Percentiles rank a stretch among this genome's conserved stretches.
Conservation (phyloP, 1,284 basidiomycete genomes). For the Puccinia triticina region DNA sequence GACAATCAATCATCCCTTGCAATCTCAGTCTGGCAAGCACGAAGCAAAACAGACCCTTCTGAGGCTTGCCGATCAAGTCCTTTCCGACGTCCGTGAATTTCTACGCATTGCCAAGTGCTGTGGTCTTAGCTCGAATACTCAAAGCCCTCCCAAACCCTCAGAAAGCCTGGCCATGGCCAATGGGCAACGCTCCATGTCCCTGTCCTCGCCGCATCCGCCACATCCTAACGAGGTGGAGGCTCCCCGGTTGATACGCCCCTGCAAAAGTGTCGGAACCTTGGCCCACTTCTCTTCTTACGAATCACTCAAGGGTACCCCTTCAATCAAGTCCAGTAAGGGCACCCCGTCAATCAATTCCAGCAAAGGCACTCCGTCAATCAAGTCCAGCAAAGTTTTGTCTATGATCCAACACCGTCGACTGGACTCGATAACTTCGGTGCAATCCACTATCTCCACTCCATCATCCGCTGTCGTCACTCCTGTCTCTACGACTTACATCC, state of each 20-base stretch:
- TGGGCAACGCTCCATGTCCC: conserved; percentile 23
- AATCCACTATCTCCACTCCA: conserved; percentile 67
- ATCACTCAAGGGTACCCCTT: conserved; percentile 56
- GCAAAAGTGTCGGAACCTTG: conserved; percentile 24
- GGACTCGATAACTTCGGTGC: conserved; percentile 63
- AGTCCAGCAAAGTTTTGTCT: conserved; percentile 62
- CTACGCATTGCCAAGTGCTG: conserved; percentile 10
- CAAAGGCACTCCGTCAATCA: conserved; percentile 58
- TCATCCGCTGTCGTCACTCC: conserved; percentile 65
- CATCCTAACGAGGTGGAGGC: not conserved
- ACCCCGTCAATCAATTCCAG: conserved; percentile 62
- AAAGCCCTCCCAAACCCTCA: not conserved
- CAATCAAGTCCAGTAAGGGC: no score
- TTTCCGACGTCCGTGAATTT: conserved; percentile 60
- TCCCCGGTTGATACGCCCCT: conserved; percentile 11
- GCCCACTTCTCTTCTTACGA: not conserved
- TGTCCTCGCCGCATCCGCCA: not conserved
- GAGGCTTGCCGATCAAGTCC: conserved; percentile 62
- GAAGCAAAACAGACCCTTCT: conserved; percentile 61
- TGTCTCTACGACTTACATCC: conserved; percentile 66
- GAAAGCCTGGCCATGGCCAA: not conserved
- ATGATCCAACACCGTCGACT: conserved; percentile 65
- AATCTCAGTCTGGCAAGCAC: not conserved
- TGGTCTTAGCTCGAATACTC: not conserved
- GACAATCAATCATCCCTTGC: not conserved